A percentile compares a stretch with the other conserved stretches of the same genome.
Evolutionary conservation across 768 basidiomycete genomes (phyloP).

Genomic region (Macrolepiota albuminosa): DNA sequence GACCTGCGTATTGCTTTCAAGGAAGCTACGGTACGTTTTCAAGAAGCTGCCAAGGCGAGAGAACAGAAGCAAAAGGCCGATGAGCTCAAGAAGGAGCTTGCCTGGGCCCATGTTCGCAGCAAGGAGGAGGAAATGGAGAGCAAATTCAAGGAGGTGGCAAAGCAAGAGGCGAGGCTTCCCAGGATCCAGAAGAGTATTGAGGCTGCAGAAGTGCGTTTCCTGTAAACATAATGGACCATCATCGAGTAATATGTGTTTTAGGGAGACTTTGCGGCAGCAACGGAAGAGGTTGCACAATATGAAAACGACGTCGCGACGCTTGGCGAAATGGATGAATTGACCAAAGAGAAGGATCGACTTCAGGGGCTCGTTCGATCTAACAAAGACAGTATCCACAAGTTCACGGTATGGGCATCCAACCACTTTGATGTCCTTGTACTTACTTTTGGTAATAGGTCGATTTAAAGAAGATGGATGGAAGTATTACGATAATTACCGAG

Average conservation of each 20-base stretch:
- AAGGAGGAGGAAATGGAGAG: slow-evolving; percentile 58
- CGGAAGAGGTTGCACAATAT: slow-evolving; percentile 23
- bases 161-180: slow-evolving; percentile 28
- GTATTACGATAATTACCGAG: slow-evolving; percentile 25
- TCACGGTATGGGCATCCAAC: slow-evolving; percentile 34
- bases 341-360: slow-evolving; percentile 39
- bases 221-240: background rate
- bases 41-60: slow-evolving; percentile 71
- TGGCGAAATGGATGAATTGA: slow-evolving; percentile 28
- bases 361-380: slow-evolving; percentile 41
- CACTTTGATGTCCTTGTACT: background rate
- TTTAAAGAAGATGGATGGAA: slow-evolving; percentile 43
- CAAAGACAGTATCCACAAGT: slow-evolving; percentile 35
- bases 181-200: slow-evolving; percentile 31
- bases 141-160: slow-evolving; percentile 32
- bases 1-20: slow-evolving; percentile 60
- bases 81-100: slow-evolving; percentile 73
- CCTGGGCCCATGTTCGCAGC: slow-evolving; percentile 78
- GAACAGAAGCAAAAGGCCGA: slow-evolving; percentile 65
- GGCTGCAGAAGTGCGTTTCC: slow-evolving; percentile 28
- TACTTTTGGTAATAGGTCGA: slow-evolving; percentile 28
- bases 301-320: slow-evolving; percentile 27
- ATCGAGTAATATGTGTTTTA: slow-evolving; percentile 11
- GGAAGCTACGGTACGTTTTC: slow-evolving; percentile 54
- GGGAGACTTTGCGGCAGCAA: slow-evolving; percentile 26